These are phyloP conservation scores for Nannochloropsis gaditana DNA, from an alignment of 108 stramenopile genomes.

Conservation along the genomic window DNA sequence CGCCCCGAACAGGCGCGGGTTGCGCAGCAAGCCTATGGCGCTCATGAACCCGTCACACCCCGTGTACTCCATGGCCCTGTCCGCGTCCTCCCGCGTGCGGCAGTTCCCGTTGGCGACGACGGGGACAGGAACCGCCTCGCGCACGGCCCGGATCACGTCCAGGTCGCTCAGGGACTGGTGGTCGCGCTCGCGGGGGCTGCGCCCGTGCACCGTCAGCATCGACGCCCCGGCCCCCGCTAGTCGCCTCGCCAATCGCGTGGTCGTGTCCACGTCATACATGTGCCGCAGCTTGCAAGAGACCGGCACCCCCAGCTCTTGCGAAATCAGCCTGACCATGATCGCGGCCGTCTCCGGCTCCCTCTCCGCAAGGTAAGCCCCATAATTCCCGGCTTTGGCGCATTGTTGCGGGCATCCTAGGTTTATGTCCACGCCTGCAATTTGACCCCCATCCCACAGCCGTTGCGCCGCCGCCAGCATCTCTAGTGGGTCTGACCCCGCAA, in stretches of 20 bases:
- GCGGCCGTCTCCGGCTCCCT: neutral
- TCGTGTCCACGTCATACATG: neutral
- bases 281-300: neutral
- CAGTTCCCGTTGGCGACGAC: neutral
- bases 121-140: neutral
- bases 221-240: neutral
- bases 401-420: neutral
- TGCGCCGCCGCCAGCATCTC: neutral
- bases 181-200: neutral
- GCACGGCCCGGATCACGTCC: neutral
- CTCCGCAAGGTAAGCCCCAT: neutral
- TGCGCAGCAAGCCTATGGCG: neutral
- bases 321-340: neutral
- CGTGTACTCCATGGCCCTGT: neutral
- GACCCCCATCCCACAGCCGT: neutral
- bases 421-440: neutral
- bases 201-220: neutral
- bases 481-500: neutral
- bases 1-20: neutral
- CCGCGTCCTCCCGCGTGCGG: constrained; percentile 6
- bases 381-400: neutral
- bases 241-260: neutral
- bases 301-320: neutral
- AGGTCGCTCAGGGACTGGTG: neutral
- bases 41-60: constrained; percentile 13